phyloP scores from a whole-genome alignment of 2,329 filamentous ascomycete genomes.

The Diaporthe helianthi region DNA sequence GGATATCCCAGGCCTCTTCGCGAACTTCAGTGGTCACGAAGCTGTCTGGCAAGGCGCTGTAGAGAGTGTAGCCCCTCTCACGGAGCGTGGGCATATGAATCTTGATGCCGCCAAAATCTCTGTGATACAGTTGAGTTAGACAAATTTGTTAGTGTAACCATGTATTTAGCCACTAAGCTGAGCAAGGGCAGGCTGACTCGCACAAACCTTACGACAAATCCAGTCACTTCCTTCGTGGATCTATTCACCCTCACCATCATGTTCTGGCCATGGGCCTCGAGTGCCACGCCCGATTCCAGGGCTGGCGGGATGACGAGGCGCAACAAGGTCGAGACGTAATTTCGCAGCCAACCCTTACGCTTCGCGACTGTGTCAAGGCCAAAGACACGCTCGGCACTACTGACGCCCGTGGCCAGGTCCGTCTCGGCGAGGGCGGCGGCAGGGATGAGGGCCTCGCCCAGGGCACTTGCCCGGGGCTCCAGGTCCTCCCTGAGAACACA shows the following conservation, averaged over 20 bases:
- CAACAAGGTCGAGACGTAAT: constrained; percentile 5
- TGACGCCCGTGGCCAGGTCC: not conserved
- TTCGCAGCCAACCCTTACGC: not conserved
- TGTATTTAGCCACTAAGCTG: not conserved
- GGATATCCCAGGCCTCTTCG: constrained; percentile 8
- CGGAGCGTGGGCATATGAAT: constrained; percentile 20
- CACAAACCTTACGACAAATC: constrained; percentile 16
- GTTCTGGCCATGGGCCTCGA: constrained; percentile 20
- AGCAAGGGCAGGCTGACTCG: too few species aligned
- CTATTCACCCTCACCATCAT: constrained; percentile 15
- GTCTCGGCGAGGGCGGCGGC: constrained; percentile 13
- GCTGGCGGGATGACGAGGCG: not conserved
- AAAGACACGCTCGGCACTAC: constrained; percentile 10
- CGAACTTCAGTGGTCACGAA: constrained; percentile 4
- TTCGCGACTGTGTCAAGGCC: not conserved
- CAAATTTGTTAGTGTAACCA: not conserved
- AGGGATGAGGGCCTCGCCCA: not conserved
- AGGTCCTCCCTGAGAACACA: constrained; percentile 14
- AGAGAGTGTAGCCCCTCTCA: constrained; percentile 4
- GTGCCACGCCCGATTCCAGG: constrained; percentile 3
- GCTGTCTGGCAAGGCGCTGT: constrained; percentile 17
- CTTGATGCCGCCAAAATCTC: constrained; percentile 21
- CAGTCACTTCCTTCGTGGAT: constrained; percentile 13
- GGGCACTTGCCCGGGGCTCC: constrained; percentile 5
- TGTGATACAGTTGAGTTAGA: not conserved